Conservation (phyloP, 169 alveolate genomes). For the Eimeria necatrix region DNA sequence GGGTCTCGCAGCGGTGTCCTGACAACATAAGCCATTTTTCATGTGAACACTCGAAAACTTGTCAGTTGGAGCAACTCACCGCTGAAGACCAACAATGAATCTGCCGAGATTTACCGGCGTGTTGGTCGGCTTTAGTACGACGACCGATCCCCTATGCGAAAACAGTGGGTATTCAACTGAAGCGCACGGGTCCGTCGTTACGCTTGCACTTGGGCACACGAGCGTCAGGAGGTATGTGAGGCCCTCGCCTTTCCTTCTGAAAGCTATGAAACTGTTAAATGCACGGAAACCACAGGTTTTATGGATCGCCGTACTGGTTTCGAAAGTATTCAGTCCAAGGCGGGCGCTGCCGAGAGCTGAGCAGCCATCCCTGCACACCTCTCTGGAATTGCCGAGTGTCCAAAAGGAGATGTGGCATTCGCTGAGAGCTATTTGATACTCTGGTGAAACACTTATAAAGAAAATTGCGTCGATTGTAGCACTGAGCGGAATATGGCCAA, state of each 20-base stretch:
- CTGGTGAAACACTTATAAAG: slow-evolving; percentile 57
- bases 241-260: slow-evolving; percentile 10
- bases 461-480: slow-evolving; percentile 63
- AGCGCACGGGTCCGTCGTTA: slow-evolving; percentile 29
- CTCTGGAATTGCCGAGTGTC: slow-evolving; percentile 41
- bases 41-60: no score
- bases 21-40: neutral
- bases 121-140: slow-evolving; percentile 46
- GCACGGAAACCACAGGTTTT: neutral
- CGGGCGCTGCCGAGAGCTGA: slow-evolving; percentile 76
- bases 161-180: neutral
- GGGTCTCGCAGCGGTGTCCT: slow-evolving; percentile 2
- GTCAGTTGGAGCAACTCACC: neutral
- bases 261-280: neutral
- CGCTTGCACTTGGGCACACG: slow-evolving; percentile 43
- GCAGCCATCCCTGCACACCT: slow-evolving; percentile 69
- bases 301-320: slow-evolving; percentile 35
- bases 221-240: slow-evolving; percentile 49
- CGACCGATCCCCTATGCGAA: slow-evolving; percentile 6
- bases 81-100: neutral
- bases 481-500: neutral
- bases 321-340: slow-evolving; percentile 69
- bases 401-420: slow-evolving; percentile 64
- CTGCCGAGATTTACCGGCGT: slow-evolving; percentile 58
- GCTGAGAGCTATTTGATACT: slow-evolving; percentile 29